Conservation (phyloP, 768 basidiomycete genomes). For the Russula vinacea region DNA sequence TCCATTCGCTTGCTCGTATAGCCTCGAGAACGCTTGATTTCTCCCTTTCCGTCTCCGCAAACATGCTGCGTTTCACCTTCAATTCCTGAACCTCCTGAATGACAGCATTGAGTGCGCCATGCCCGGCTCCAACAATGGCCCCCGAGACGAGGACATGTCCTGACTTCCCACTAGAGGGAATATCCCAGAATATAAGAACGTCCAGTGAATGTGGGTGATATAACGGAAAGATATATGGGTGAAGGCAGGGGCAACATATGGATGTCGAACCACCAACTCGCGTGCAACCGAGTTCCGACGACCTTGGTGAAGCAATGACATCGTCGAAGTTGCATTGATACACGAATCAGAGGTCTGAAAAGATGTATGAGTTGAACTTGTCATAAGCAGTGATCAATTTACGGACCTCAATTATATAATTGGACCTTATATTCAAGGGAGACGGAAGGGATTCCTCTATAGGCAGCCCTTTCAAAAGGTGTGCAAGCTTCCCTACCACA, state of each 20-base stretch:
- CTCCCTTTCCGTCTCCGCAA: slow-evolving; percentile 83
- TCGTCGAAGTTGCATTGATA: slow-evolving; percentile 36
- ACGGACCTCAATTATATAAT: slow-evolving; percentile 27
- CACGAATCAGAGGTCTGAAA: slow-evolving; percentile 24
- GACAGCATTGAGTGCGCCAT: slow-evolving; percentile 60
- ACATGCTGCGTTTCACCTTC: slow-evolving; percentile 80
- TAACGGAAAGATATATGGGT: slow-evolving; percentile 71
- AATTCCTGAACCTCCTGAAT: slow-evolving; percentile 57
- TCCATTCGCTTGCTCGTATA: slow-evolving; percentile 71
- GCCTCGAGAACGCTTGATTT: slow-evolving; percentile 62
- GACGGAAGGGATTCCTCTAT: slow-evolving; percentile 31
- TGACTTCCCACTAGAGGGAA: slow-evolving; percentile 54
- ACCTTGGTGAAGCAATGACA: slow-evolving; percentile 50
- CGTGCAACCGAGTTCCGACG: slow-evolving; percentile 45
- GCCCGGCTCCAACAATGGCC: slow-evolving; percentile 61
- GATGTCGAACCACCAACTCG: slow-evolving; percentile 43
- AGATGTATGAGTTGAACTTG: not conserved
- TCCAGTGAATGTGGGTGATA: slow-evolving; percentile 72
- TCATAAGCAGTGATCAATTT: not conserved
- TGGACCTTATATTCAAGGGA: slow-evolving; percentile 30
- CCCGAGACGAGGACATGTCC: slow-evolving; percentile 62
- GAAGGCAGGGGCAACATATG: slow-evolving; percentile 54
- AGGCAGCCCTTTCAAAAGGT: slow-evolving; percentile 48
- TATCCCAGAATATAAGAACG: slow-evolving; percentile 72
- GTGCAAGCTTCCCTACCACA: slow-evolving; percentile 48